A percentile compares a stretch with the other conserved stretches of the same genome.
These are phyloP conservation scores for Vinca minor DNA, from an alignment of 257 asterid species.

Conservation along the genomic window DNA sequence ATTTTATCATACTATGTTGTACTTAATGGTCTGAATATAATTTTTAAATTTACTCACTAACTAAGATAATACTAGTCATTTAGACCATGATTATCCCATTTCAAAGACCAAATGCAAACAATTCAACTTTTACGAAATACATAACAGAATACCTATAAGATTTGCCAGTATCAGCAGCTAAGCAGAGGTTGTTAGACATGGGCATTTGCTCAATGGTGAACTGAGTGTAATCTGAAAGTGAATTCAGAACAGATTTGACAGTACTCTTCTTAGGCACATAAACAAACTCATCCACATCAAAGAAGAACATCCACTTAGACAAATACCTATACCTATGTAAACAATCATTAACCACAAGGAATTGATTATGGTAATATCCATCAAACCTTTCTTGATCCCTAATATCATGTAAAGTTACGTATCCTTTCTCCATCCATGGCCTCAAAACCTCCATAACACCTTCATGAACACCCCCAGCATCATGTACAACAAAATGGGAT, in stretches of 20 bases:
- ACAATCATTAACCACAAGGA: conserved; percentile 69
- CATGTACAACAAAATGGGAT: conserved; percentile 79
- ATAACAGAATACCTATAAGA: conserved; percentile 47
- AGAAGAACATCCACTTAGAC: conserved; percentile 77
- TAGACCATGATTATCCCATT: too few species aligned
- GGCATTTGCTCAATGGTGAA: conserved; percentile 80
- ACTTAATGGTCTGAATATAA: too few species aligned
- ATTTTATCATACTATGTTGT: too few species aligned
- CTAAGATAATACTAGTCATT: too few species aligned
- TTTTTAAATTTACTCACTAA: too few species aligned
- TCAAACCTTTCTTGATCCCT: conserved; percentile 70
- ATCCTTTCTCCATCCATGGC: conserved; percentile 81
- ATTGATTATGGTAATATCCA: conserved; percentile 82
- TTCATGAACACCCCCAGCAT: conserved; percentile 77
- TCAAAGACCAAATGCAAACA: too few species aligned
- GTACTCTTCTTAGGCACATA: conserved; percentile 59
- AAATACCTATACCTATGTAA: conserved; percentile 49
- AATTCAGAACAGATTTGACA: conserved; percentile 39
- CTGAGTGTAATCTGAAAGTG: conserved; percentile 50
- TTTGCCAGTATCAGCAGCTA: conserved; percentile 44
- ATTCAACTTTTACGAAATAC: too few species aligned
- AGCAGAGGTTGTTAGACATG: conserved; percentile 63
- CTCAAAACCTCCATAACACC: conserved; percentile 48
- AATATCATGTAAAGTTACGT: conserved; percentile 62
- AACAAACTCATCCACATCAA: conserved; percentile 74